Evolutionary conservation across 1,284 basidiomycete genomes (phyloP), one percentile per base, ranked within the genome.

Genomic region (Inonotus obliquus): DNA sequence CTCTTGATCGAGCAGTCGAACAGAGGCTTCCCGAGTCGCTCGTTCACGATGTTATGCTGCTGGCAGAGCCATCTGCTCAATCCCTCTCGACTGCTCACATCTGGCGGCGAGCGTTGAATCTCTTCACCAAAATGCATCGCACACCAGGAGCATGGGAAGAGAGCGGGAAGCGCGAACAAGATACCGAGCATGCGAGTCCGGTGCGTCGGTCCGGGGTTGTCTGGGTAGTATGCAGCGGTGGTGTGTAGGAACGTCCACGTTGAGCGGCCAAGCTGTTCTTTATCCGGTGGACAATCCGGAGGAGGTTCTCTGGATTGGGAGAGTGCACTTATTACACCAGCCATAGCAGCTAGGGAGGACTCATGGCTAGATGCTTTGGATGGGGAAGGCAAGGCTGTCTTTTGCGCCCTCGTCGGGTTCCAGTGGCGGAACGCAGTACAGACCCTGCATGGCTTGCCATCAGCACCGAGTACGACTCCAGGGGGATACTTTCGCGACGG

Each of bases 221-320:
- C 81, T n/a, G 95, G 94, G 74, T 95, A 97, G 74, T 97, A 96
- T 17, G 95, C 92, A 0, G 93, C 94, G 2, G 94, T 89, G 1
- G 94, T 89, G 72, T 98, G 95, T 39, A 98, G 80, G 81, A 98
- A 97, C 19, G 94, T 91, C 95, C 95, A 98, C 2, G 95, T 96
- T 54, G 95, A 89, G 56, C 86, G 84, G 4, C 95, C 95, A 45
- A 98, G 86, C 61, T 85, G 79, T 68, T 94, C 91, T 49, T 89
- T 87, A 73, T 97, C 94, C 0, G 93, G 86, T 11, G 95, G 95
- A 70, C 95, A 97, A 64, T 91, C 77, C 25, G 77, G 76, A 1
- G 84, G 83, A 51, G 78, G 80, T n/a, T 70, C 70, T n/a, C 80
- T 76, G 14, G 69, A 66, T 37, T 62, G 69, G 0, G 79, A 77